Percentiles rank a stretch among this genome's conserved stretches.
phyloP scores from a whole-genome alignment of 805 yeast species.

The Yarrowia porcina region DNA sequence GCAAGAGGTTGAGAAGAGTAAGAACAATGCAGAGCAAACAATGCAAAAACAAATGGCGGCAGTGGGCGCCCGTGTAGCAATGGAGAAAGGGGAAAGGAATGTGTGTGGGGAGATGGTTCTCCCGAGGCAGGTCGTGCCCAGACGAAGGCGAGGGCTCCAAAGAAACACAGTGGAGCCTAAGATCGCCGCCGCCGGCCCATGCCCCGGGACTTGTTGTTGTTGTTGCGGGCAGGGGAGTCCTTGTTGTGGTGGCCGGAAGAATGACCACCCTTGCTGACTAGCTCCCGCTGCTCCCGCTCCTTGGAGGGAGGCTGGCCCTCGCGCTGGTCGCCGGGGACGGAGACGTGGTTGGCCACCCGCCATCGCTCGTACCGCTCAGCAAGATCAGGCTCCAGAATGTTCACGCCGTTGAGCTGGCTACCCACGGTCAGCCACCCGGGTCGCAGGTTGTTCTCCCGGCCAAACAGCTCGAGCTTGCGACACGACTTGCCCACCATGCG shows the following conservation, averaged over 20 bases:
- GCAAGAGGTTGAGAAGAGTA: not conserved
- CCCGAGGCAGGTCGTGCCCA: not conserved
- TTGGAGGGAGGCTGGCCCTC: not conserved
- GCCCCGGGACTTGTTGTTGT: not conserved
- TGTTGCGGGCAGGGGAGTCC: not conserved
- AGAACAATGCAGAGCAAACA: not conserved
- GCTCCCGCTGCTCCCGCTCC: conserved; percentile 9
- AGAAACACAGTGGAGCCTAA: not conserved
- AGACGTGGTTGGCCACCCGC: conserved; percentile 1
- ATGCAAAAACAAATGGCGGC: not conserved
- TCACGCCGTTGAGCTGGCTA: conserved; percentile 63
- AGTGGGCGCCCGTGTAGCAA: not conserved
- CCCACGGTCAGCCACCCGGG: conserved; percentile 93
- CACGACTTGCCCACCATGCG: conserved; percentile 74
- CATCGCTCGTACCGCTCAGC: conserved; percentile 26
- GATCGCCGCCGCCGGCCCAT: conserved; percentile 8
- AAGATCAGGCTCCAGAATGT: conserved; percentile 47
- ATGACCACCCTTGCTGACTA: not conserved
- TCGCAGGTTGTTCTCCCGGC: conserved; percentile 78
- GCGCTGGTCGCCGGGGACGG: conserved; percentile 15
- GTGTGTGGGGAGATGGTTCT: not conserved
- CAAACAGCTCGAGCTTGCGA: conserved; percentile 83
- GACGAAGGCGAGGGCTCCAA: not conserved
- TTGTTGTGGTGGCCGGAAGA: not conserved
- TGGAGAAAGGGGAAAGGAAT: not conserved